Base-by-base conservation (phyloP, 1,139 yeast species). In the Geotrichum phurueaensis region DNA sequence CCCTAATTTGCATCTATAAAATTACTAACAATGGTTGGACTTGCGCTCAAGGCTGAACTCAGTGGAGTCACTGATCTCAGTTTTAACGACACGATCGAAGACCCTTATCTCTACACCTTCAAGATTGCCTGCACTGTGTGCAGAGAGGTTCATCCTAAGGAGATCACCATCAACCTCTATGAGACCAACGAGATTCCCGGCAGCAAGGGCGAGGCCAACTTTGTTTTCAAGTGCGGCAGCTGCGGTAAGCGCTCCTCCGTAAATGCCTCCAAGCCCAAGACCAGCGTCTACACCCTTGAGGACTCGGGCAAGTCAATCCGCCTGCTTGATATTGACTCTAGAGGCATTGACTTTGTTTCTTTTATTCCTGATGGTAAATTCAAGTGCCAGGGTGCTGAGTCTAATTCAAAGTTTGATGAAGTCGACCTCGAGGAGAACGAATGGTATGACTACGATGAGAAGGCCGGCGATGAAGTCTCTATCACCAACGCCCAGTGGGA, bases 401-500 rank as follows among this genome's bases (percentile, higher is more conserved):
- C 83, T 2, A 72, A 74, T 10, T 79, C 88, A 1, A 74, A 71
- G 61, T 89, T 88, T 68, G 71, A 71, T 13, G 90, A 86, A 23
- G 81, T 90, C n/a, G 90, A 86, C 62, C 74, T 90, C 58, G 82
- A 80, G 51, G 97, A 90, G 51, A 84, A 82, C 53, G 98, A 94
- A 71, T 92, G 97, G 96, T 94, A 86, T 71, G 99, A 94, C 69
- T 95, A 92, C 71, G 98, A 94, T 71, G 98, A 94, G 63, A 83
- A 85, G 69, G 86, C 89, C 4, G 83, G 84, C 12, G 83, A 78
- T 31, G 97, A 94, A 72, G 97, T 91, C 25, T 84, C 95, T 50
- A 81, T 94, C 18, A 84, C 88, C 1, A 94, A 89, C 9, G 79
- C 85, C 22, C 71, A 77, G 59, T 91, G 96, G 89, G 80, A 78